Evolutionary conservation across 208 protist genomes (phyloP).

Genomic region (Histomonas meleagridis): DNA sequence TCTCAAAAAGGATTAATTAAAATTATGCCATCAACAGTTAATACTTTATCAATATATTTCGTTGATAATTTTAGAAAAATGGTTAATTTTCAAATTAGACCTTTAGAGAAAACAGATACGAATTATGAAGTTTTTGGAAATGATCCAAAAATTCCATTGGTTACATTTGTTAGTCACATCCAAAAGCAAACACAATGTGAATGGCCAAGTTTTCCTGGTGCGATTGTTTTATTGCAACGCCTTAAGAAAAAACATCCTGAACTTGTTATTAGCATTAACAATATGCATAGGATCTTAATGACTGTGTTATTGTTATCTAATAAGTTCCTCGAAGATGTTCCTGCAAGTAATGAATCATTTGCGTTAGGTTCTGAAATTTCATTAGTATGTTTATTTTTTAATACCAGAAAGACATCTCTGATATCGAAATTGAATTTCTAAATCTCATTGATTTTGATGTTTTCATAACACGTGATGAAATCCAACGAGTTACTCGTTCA

Average conservation of each 20-base stretch:
- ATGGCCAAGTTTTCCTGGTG: neutral
- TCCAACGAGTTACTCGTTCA: neutral
- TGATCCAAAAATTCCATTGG: conserved; percentile 5
- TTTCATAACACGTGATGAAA: neutral
- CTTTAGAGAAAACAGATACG: neutral
- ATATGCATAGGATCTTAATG: conserved; percentile 15
- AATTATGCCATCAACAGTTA: too few species aligned
- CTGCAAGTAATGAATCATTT: neutral
- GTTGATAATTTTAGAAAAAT: neutral
- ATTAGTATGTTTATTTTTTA: conserved; percentile 4
- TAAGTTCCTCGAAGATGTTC: conserved; percentile 12
- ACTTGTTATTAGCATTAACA: neutral
- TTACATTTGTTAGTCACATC: neutral
- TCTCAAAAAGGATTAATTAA: too few species aligned
- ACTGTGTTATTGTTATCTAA: neutral
- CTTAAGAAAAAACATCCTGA: neutral
- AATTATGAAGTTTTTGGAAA: neutral
- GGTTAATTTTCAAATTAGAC: neutral
- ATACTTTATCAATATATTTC: too few species aligned
- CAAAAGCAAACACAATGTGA: neutral
- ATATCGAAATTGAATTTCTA: neutral
- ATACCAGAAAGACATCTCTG: neutral
- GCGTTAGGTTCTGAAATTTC: neutral
- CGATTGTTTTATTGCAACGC: neutral
- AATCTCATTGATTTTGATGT: neutral